phyloP scores from a whole-genome alignment of 805 yeast genomes.

The Nakazawaea siamensis region DNA sequence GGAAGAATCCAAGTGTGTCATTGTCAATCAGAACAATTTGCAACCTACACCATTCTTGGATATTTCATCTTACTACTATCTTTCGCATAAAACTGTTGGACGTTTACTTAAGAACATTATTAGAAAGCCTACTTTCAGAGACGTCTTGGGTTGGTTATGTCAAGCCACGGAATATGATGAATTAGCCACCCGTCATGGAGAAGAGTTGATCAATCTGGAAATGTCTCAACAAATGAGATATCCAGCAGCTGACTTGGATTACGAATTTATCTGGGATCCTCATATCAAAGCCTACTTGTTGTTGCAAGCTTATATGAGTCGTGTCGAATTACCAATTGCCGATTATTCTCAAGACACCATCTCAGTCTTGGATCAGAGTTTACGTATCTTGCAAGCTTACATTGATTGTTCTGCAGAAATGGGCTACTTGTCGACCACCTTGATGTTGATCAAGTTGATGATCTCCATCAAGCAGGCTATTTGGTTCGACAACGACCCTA shows the following conservation, averaged over 20 bases:
- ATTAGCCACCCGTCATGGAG: constrained; percentile 86
- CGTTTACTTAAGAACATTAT: constrained; percentile 48
- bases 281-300: constrained; percentile 72
- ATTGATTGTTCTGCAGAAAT: constrained; percentile 84
- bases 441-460: constrained; percentile 61
- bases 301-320: constrained; percentile 62
- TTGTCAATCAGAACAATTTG: constrained; percentile 38
- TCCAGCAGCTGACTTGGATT: constrained; percentile 45
- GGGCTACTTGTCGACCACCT: constrained; percentile 59
- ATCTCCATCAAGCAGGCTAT: constrained; percentile 81
- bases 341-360: constrained; percentile 93
- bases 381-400: constrained; percentile 89
- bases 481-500: constrained; percentile 78
- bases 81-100: constrained; percentile 85
- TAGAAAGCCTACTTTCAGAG: constrained; percentile 40
- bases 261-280: constrained; percentile 75
- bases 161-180: constrained; percentile 75
- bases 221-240: constrained; percentile 69
- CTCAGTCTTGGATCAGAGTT: constrained; percentile 86
- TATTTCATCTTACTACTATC: constrained; percentile 85
- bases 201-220: constrained; percentile 78
- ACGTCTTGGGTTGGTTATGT: constrained; percentile 53
- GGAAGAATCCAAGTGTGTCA: constrained; percentile 64
- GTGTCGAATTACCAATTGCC: constrained; percentile 81
- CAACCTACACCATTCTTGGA: constrained; percentile 73